Percentiles rank a stretch among this genome's conserved stretches.
Evolutionary conservation across 352 stramenopile species (phyloP).

Genomic region (Blastocystis sp.): DNA sequence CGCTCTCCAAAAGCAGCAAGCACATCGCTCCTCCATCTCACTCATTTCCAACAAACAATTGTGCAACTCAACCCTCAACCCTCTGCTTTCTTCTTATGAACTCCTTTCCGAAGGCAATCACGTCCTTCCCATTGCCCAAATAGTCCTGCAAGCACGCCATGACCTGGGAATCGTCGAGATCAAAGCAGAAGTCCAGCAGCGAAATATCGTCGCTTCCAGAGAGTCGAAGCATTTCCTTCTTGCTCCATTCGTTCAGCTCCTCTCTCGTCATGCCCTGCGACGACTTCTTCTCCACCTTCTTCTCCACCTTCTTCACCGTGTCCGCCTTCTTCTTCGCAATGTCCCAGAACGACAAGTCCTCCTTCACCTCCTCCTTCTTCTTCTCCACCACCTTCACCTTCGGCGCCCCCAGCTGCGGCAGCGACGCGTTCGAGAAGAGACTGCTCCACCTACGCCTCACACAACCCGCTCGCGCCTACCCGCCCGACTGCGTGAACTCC

Average conservation of each 20-base stretch:
- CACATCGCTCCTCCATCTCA: neutral
- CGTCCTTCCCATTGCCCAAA: conserved; percentile 18
- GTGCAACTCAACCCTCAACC: neutral
- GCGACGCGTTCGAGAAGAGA: neutral
- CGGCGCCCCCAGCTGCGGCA: neutral
- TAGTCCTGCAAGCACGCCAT: conserved; percentile 47
- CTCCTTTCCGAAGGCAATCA: conserved; percentile 47
- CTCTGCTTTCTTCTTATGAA: conserved; percentile 43
- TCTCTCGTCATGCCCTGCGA: neutral
- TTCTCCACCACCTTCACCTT: neutral
- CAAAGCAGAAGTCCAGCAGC: conserved; percentile 58
- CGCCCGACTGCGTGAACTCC: neutral
- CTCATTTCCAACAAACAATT: conserved; percentile 11
- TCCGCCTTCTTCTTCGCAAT: neutral
- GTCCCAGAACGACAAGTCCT: neutral
- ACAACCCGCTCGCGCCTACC: neutral
- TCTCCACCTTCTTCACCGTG: neutral
- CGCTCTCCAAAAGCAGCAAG: too few species aligned
- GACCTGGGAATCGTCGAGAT: conserved; percentile 28
- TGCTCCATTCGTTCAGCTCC: conserved; percentile 52
- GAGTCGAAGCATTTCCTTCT: conserved; percentile 27
- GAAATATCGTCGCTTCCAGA: conserved; percentile 68
- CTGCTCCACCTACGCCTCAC: neutral
- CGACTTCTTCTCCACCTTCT: neutral
- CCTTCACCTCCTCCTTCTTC: neutral